Conservation (phyloP, 306 rosid genomes). For the Acacia melanoxylon region DNA sequence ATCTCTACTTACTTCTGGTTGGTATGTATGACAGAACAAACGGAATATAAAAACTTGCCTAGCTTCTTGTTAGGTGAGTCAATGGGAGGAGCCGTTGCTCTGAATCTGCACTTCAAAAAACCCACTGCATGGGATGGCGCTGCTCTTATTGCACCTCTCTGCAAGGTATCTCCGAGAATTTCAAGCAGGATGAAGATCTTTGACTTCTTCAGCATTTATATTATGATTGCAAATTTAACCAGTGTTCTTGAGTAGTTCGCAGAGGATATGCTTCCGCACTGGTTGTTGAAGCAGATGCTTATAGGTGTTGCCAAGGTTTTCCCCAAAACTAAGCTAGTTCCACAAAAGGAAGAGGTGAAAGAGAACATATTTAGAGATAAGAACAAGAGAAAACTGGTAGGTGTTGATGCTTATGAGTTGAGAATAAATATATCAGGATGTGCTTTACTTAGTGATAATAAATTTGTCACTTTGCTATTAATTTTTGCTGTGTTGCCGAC, state of each 20-base stretch:
- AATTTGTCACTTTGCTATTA: slow-evolving; percentile 8
- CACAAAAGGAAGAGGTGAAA: slow-evolving; percentile 79
- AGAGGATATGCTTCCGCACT: slow-evolving; percentile 87
- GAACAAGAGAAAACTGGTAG: slow-evolving; percentile 74
- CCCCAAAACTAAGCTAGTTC: slow-evolving; percentile 88
- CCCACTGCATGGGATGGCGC: slow-evolving; percentile 87
- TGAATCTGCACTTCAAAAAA: slow-evolving; percentile 86
- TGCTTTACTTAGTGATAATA: slow-evolving; percentile 7
- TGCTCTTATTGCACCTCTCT: slow-evolving; percentile 86
- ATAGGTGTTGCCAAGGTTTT: slow-evolving; percentile 79
- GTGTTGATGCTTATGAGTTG: slow-evolving; percentile 9
- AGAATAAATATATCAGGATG: not conserved
- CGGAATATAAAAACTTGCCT: slow-evolving; percentile 58
- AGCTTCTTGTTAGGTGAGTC: slow-evolving; percentile 94
- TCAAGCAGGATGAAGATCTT: not conserved
- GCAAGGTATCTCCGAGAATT: slow-evolving; percentile 66
- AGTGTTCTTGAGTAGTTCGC: slow-evolving; percentile 65
- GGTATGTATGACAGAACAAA: slow-evolving; percentile 52
- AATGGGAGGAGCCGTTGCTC: slow-evolving; percentile 93
- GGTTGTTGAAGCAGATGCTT: slow-evolving; percentile 64
- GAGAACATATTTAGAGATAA: slow-evolving; percentile 73
- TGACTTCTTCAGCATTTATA: slow-evolving; percentile 5
- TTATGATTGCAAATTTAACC: slow-evolving; percentile 10
- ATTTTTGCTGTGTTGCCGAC: not conserved
- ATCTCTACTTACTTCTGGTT: not conserved